Evolutionary conservation across 1,284 basidiomycete genomes (phyloP), one percentile per base, ranked within the genome.

Genomic region (Grifola frondosa): DNA sequence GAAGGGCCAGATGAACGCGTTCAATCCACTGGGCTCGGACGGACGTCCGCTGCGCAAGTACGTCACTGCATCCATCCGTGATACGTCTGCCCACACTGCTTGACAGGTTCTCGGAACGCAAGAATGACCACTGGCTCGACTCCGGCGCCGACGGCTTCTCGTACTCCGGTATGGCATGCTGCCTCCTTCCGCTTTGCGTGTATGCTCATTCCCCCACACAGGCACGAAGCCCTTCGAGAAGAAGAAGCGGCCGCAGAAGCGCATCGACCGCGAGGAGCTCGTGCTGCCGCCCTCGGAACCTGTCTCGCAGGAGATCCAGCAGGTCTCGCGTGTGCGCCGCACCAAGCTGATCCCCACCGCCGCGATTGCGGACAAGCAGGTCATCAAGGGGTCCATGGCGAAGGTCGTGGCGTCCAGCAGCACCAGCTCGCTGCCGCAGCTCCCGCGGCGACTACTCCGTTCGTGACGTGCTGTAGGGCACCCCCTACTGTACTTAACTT

Each of bases 31-130:
- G 1, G 73, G 73, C 3, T 61, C 69, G 6, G 75, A 83, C 51
- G 78, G 84, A 7, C 67, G 74, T 31, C 79, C 83, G 7, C 60
- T 74, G 45, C 73, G 84, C 58, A 83, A 73, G 84, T 84, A 48
- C 44, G 74, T 62, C 12, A 25, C 17, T 30, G 8, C 36, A 30
- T 42, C 33, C 16, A n/a, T 29, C 22, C 21, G n/a, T 25, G 12
- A 15, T 28, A 8, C 22, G 20, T 37, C 6, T 6, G 13, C 21
- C 26, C 13, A 22, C 10, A 24, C 28, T 40, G 12, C 28, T 21
- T 15, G 10, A 16, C 33, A 67, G 66, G 40, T 68, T 57, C 48
- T 65, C 65, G 3, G 65, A 67, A 50, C 40, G 70, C 30, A 60
- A 67, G 30, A 75, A 74, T 24, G 51, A 53, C 43, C 76, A 84